phyloP scores from a whole-genome alignment of 176 grass and related monocot genomes.

The Phoenix dactylifera region DNA sequence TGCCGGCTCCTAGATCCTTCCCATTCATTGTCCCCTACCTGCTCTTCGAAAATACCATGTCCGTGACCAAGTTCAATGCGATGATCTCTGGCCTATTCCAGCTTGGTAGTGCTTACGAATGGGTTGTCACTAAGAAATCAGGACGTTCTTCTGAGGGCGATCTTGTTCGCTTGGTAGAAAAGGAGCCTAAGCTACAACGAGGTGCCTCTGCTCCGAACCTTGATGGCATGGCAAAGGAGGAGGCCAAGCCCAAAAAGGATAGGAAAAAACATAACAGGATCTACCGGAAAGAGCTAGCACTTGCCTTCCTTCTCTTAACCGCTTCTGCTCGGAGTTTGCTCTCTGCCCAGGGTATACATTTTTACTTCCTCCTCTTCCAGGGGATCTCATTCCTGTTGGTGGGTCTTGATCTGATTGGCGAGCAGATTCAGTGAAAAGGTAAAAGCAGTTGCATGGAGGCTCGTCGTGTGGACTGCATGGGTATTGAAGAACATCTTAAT shows the following conservation, averaged over 20 bases:
- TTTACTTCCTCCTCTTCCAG: conserved; percentile 48
- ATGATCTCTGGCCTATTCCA: conserved; percentile 50
- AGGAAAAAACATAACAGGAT: conserved; percentile 42
- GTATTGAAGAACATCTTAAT: conserved; percentile 6
- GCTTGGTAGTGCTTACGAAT: conserved; percentile 38
- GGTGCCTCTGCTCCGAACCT: conserved; percentile 7
- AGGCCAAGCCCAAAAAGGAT: conserved; percentile 5
- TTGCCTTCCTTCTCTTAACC: conserved; percentile 39
- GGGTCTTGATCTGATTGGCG: conserved; percentile 40
- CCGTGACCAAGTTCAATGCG: conserved; percentile 49
- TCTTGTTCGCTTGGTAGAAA: conserved; percentile 2
- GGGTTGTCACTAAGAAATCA: conserved; percentile 48
- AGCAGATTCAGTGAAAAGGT: conserved; percentile 28
- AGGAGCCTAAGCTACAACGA: conserved; percentile 3
- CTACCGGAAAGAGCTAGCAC: conserved; percentile 36
- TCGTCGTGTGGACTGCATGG: neutral
- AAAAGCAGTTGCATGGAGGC: neutral
- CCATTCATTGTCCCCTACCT: conserved; percentile 47
- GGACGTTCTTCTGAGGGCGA: conserved; percentile 37
- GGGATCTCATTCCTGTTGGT: conserved; percentile 41
- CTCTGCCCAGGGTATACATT: conserved; percentile 39
- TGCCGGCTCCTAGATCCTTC: conserved; percentile 35
- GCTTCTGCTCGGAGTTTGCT: conserved; percentile 39
- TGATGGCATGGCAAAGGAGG: conserved; percentile 12
- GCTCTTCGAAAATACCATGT: conserved; percentile 53